phyloP scores from a whole-genome alignment of 2,329 filamentous ascomycete genomes.

The Xylariaceae sp. region DNA sequence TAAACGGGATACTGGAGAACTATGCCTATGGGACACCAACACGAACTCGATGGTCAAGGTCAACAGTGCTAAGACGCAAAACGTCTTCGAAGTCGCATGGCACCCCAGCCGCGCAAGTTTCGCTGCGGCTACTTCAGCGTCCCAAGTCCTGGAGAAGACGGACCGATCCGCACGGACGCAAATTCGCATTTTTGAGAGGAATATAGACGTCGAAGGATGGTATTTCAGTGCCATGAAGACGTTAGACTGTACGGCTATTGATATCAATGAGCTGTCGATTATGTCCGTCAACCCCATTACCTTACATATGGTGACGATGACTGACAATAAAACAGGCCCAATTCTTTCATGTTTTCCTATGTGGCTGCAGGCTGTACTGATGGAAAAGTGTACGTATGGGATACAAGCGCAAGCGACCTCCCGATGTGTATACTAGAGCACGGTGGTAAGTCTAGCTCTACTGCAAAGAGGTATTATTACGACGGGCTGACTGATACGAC shows the following conservation, averaged over 20 bases:
- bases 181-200: constrained; percentile 49
- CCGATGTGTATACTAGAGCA: constrained; percentile 55
- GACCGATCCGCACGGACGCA: constrained; percentile 50
- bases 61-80: constrained; percentile 49
- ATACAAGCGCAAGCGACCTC: constrained; percentile 51
- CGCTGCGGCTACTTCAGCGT: constrained; percentile 54
- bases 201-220: constrained; percentile 19
- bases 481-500: constrained; percentile 4
- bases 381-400: constrained; percentile 60
- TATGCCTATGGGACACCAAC: constrained; percentile 55
- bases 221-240: constrained; percentile 47
- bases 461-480: constrained; percentile 13
- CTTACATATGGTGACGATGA: background rate
- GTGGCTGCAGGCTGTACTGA: constrained; percentile 60
- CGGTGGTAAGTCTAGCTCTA: constrained; percentile 40
- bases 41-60: constrained; percentile 43
- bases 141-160: constrained; percentile 36
- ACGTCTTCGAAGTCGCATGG: constrained; percentile 63
- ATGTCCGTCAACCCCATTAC: constrained; percentile 34
- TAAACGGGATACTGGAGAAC: constrained; percentile 54
- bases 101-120: constrained; percentile 54
- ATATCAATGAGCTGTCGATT: constrained; percentile 61
- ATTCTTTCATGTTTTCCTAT: constrained; percentile 47
- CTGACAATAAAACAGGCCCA: constrained; percentile 39
- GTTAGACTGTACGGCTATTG: constrained; percentile 55